Evolutionary conservation across 805 yeast genomes (phyloP).

Genomic region (Metschnikowia similis): DNA sequence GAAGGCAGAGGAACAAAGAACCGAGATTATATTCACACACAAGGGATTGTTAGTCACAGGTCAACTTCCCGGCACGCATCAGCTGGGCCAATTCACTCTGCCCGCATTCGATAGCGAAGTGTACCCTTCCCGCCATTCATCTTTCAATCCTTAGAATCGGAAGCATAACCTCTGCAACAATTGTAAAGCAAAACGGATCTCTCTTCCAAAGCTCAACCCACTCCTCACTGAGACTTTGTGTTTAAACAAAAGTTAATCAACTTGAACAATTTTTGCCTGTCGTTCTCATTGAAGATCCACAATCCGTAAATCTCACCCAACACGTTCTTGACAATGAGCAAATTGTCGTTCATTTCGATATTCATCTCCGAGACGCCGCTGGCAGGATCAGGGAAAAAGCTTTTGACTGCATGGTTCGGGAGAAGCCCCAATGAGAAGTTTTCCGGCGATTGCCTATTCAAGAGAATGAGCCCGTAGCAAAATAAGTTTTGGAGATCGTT

Average conservation of each 20-base stretch:
- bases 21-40: too few relatives aligned
- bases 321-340: slow-evolving; percentile 64
- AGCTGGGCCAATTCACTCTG: too few relatives aligned
- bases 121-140: too few relatives aligned
- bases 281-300: slow-evolving; percentile 71
- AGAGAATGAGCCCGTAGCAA: slow-evolving; percentile 64
- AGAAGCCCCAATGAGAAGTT: slow-evolving; percentile 69
- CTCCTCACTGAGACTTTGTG: slow-evolving; percentile 19
- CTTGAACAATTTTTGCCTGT: slow-evolving; percentile 56
- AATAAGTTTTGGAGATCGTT: slow-evolving; percentile 42
- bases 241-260: slow-evolving; percentile 37
- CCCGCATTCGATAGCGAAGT: too few relatives aligned
- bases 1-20: too few relatives aligned
- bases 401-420: slow-evolving; percentile 47
- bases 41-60: too few relatives aligned
- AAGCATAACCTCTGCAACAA: too few relatives aligned
- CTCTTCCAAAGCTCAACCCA: too few relatives aligned
- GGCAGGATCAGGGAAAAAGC: slow-evolving; percentile 37
- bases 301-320: slow-evolving; percentile 71
- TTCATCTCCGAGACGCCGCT: slow-evolving; percentile 46
- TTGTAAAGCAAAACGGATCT: too few relatives aligned
- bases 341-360: slow-evolving; percentile 63
- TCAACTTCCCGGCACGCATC: too few relatives aligned
- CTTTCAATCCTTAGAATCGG: too few relatives aligned
- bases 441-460: slow-evolving; percentile 64